A percentile compares a stretch with the other conserved stretches of the same genome.
phyloP scores from a whole-genome alignment of 176 grass and related monocot species.

The Oryza rufipogon region DNA sequence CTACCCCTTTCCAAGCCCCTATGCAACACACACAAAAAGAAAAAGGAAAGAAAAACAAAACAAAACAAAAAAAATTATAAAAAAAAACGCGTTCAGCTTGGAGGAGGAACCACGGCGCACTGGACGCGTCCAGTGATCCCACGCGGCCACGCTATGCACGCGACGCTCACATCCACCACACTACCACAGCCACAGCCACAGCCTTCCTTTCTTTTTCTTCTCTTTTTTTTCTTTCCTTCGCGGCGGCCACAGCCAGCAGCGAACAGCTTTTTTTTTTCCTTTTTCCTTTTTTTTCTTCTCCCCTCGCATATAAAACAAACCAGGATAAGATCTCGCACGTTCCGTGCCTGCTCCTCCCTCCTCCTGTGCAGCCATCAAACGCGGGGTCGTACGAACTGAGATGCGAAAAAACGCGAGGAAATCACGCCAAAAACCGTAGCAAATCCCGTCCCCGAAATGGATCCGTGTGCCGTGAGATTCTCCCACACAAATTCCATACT shows the following conservation, averaged over 20 bases:
- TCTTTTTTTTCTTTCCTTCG: not conserved
- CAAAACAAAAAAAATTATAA: not conserved
- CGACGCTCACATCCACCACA: no score
- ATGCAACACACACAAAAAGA: no score
- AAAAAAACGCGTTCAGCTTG: not conserved
- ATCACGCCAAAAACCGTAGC: not conserved
- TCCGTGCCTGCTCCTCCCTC: no score
- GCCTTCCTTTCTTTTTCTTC: not conserved
- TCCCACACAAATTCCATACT: no score
- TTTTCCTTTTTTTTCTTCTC: not conserved
- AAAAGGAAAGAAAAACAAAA: not conserved
- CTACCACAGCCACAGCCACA: not conserved
- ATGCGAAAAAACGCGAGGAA: not conserved
- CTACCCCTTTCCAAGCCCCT: not conserved
- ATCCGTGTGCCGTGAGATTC: not conserved
- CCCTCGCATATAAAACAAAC: not conserved
- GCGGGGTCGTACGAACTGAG: no score
- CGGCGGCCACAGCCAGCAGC: not conserved
- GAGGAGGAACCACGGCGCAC: not conserved
- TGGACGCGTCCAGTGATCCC: not conserved
- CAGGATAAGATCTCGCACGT: not conserved
- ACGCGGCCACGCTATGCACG: not conserved
- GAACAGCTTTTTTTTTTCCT: not conserved
- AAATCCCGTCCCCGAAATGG: not conserved
- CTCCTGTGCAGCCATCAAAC: no score